A percentile compares a stretch with the other conserved stretches of the same genome.
Conservation (phyloP, 1,139 yeast species). For the Kluyveromyces sp. region DNA sequence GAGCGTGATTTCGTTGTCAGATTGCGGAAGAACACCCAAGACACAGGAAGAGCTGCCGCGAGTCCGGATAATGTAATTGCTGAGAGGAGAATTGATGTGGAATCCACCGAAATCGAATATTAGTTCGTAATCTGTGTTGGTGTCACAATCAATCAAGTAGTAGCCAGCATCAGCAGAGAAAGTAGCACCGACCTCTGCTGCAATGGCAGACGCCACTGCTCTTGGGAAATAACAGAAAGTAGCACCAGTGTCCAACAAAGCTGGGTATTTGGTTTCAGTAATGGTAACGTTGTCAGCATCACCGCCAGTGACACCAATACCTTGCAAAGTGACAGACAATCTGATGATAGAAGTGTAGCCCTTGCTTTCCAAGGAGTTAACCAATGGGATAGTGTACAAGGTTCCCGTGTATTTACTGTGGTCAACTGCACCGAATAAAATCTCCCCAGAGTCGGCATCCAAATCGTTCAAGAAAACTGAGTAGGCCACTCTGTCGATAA, state of each 20-base stretch:
- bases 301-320: slow-evolving; percentile 31
- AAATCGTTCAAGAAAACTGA: slow-evolving; percentile 45
- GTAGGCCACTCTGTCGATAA: slow-evolving; percentile 48
- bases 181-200: slow-evolving; percentile 33
- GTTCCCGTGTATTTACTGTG: slow-evolving; percentile 44
- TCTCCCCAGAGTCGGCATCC: slow-evolving; percentile 38
- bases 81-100: slow-evolving; percentile 42
- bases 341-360: slow-evolving; percentile 34
- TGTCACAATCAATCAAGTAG: slow-evolving; percentile 33
- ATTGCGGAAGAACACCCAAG: slow-evolving; percentile 31
- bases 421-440: slow-evolving; percentile 56
- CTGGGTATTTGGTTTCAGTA: slow-evolving; percentile 30
- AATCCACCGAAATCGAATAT: slow-evolving; percentile 49
- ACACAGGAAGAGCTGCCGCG: slow-evolving; percentile 28
- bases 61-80: slow-evolving; percentile 32
- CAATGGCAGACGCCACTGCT: slow-evolving; percentile 28
- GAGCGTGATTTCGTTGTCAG: slow-evolving; percentile 36
- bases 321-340: slow-evolving; percentile 41
- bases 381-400: slow-evolving; percentile 40
- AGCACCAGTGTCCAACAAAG: slow-evolving; percentile 46
- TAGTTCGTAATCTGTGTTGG: slow-evolving; percentile 10
- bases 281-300: slow-evolving; percentile 18
- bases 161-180: slow-evolving; percentile 33
- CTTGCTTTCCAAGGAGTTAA: slow-evolving; percentile 32
- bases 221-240: slow-evolving; percentile 40